Evolutionary conservation across 495 filamentous ascomycete species (phyloP), one percentile per base, ranked within the genome.

Genomic region (Cudoniella acicularis): DNA sequence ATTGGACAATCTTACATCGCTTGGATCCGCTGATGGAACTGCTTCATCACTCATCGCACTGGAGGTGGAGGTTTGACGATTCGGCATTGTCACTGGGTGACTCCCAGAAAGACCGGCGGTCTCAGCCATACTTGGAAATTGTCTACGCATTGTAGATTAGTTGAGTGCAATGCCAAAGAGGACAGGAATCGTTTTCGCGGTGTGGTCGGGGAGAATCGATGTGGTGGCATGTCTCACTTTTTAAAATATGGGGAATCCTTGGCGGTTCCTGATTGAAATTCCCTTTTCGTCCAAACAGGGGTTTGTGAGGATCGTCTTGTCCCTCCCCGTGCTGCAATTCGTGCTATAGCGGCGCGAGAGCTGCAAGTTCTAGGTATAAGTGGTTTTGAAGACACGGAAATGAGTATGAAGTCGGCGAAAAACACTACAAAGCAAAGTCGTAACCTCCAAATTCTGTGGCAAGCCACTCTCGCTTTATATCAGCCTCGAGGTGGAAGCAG

Each of bases 1-100:
- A 13, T 18, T 45, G 48, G 48, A 10, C 10, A 3, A 25, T 75
- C 80, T 67, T 66, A 92, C 88, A 74, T 87, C 83, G 70, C 79
- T 91, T 67, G 88, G 89, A 69, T 95, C 90, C 45, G 84, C 82
- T n/a, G 86, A 80, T 1, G 89, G 87, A 52, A 94, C 80, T 10
- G 87, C 88, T 61, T 80, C 75, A 17, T 79, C 80, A 70, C 75
- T 79, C 59, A 80, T 56, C 58, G 71, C 71, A 63, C 81, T 82
- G 57, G 66, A 64, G 49, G 78, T 68, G 13, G 85, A 85, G 16
- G 66, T 73, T 57, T 86, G 79, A 59, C 87, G 77, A 55, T 80
- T 67, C 25, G 86, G 82, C 69, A 85, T 74, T 13, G 62, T 61
- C 6, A 63, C 64, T 22, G 60, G 57, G 18, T 67, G 57, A 20